Base-by-base conservation (phyloP, 2,329 filamentous ascomycete genomes). In the Microdochium paspali region DNA sequence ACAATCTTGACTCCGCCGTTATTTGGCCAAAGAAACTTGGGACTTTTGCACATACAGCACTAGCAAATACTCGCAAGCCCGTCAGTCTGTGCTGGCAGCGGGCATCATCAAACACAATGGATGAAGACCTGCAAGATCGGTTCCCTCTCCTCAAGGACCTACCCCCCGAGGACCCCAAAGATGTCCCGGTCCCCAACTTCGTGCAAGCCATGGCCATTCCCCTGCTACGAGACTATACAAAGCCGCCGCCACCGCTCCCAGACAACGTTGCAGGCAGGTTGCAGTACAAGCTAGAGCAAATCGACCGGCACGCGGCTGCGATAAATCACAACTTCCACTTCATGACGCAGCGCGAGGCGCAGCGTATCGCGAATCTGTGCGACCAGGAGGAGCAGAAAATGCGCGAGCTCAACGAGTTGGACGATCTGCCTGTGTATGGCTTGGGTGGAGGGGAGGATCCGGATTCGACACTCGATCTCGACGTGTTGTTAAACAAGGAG, bases 321-420 rank as follows among this genome's bases (percentile, higher is more conserved):
- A 52, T 61, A 10, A 54, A 58, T 24, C 49, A 53, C 24, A 60
- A 61, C 46, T 59, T 61, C 25, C 49, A 48, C 9, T 44, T 43
- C 21, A 54, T 57, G 53, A 10, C 53, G 1, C 18, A 23, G 44
- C 53, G 51, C 26, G 55, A 56, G 47, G 51, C 47, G 10, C 45
- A 50, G 44, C 52, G 52, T 48, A 44, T 53, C 40, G 21, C n/a
- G 26, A 24, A 39, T 10, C 35, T 44, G 28, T 40, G 24, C 24
- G 28, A 35, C 15, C 45, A 42, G 18, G 24, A 44, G 20, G n/a
- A 44, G 35, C 13, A 40, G 15, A 20, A 40, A 6, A 40, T 40
- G 35, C 35, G 35, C 15, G 35, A 40, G 35, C 35, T 40, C 35
- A 40, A 40, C 35, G 35, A 40, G 15, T 20, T 40, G 4, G 35